Conservation (phyloP, 140 eudicot genomes). For the Anethum foeniculum region DNA sequence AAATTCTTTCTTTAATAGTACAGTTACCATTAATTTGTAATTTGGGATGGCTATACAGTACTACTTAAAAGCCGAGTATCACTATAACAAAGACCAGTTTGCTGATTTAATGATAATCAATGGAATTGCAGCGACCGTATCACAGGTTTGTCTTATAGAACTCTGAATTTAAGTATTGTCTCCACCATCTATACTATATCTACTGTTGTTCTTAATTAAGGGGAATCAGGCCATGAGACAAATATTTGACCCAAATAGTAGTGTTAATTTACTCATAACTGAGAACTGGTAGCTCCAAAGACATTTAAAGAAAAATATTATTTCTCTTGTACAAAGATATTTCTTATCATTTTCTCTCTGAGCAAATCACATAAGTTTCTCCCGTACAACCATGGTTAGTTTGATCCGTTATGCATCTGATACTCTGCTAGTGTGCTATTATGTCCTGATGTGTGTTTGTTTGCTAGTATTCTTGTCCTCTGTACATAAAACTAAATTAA, state of each 20-base stretch:
- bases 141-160: slow-evolving; percentile 47
- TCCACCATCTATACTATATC: background rate
- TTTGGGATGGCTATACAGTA: slow-evolving; percentile 29
- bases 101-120: slow-evolving; percentile 79
- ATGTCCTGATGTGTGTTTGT: too few species aligned
- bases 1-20: too few species aligned
- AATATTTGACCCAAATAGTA: background rate
- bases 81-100: slow-evolving; percentile 68
- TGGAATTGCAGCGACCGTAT: slow-evolving; percentile 70
- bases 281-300: background rate
- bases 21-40: too few species aligned
- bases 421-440: too few species aligned
- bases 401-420: too few species aligned
- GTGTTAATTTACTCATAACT: background rate
- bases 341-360: too few species aligned
- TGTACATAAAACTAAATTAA: too few species aligned
- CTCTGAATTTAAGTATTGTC: background rate
- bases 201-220: background rate
- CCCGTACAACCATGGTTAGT: too few species aligned
- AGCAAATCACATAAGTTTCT: too few species aligned
- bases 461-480: too few species aligned
- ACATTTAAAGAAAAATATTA: background rate
- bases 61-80: slow-evolving; percentile 74
- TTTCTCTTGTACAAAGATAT: too few species aligned
- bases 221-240: background rate